Evolutionary conservation across 768 basidiomycete genomes (phyloP), one percentile per base, ranked within the genome.

Genomic region (Holtermannia corniformis): DNA sequence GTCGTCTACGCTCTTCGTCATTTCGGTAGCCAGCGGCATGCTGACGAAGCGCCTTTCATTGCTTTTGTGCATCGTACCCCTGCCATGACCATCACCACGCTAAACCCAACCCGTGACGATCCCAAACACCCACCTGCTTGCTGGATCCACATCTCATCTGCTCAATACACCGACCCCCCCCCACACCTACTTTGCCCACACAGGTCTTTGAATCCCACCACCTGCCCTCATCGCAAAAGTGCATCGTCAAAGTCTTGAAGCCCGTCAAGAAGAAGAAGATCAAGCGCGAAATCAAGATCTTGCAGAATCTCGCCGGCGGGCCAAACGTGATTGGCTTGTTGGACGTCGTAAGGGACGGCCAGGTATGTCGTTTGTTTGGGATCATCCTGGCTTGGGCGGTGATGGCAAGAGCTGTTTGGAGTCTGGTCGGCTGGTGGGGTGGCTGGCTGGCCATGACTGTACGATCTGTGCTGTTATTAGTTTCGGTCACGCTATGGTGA

Each of bases 211-310:
- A 93, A 73, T 91, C 91, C 5, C 82, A 93, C 66, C 87, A 92
- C 71, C 74, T 75, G 24, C 63, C 71, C 20, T 61, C 62, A 24
- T 68, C 67, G 43, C 54, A 64, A n/a, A 92, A 92, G 75, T 92
- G 90, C 72, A 93, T 93, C 74, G 91, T 97, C 77, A 97, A 97
- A 73, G 93, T 97, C 26, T 79, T 97, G 61, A 97, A 97, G 73
- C 93, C 93, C 0, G 92, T 97, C 40, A 97, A 97, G 80, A 96
- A 97, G 82, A 97, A 97, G 82, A 97, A 97, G 77, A 96, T 96
- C 75, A 96, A 96, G 76, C 81, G 93, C 58, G 93, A 97, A 76
- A 95, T 97, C 73, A 96, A 96, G 78, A 93, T 97, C 65, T 76
- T 97, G 22, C 90, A 92, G 75, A 95, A 96, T 71, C 79, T 97